Conservation (phyloP, 768 basidiomycete genomes). For the Suillus luteus region DNA sequence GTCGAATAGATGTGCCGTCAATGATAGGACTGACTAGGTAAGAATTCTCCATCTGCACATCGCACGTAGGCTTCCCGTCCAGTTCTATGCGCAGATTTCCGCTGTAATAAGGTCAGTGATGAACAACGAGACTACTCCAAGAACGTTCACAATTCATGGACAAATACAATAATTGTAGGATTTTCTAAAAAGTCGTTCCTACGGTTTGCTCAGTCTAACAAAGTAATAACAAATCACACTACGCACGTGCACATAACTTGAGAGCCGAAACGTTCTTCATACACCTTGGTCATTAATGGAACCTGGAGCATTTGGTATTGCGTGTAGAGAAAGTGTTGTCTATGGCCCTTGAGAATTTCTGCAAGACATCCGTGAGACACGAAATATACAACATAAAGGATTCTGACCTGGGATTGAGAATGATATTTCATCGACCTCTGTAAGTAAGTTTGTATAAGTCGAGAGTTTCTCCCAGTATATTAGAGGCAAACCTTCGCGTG, state of each 20-base stretch:
- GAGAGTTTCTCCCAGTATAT: not conserved
- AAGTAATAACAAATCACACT: not conserved
- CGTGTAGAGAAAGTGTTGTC: constrained; percentile 81
- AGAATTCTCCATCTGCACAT: constrained; percentile 78
- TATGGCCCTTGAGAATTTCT: constrained; percentile 89
- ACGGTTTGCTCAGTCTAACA: constrained; percentile 2
- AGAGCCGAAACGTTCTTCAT: constrained; percentile 73
- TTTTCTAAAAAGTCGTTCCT: constrained; percentile 81
- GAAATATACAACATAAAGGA: not conserved
- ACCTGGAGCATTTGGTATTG: constrained; percentile 78
- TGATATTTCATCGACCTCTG: constrained; percentile 62
- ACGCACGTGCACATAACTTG: constrained; percentile 91
- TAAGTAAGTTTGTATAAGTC: constrained; percentile 4
- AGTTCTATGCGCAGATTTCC: constrained; percentile 87
- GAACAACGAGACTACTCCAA: not conserved
- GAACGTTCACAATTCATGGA: constrained; percentile 87
- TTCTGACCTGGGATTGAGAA: constrained; percentile 67
- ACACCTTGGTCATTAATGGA: constrained; percentile 65
- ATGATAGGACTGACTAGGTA: constrained; percentile 62
- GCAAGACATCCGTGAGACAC: constrained; percentile 12
- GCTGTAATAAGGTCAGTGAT: constrained; percentile 41
- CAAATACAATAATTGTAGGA: constrained; percentile 78
- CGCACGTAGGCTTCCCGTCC: constrained; percentile 68
- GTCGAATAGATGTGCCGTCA: not conserved
- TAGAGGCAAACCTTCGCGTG: constrained; percentile 63